Conservation (phyloP, 345 rosid species). For the Litchi chinensis region DNA sequence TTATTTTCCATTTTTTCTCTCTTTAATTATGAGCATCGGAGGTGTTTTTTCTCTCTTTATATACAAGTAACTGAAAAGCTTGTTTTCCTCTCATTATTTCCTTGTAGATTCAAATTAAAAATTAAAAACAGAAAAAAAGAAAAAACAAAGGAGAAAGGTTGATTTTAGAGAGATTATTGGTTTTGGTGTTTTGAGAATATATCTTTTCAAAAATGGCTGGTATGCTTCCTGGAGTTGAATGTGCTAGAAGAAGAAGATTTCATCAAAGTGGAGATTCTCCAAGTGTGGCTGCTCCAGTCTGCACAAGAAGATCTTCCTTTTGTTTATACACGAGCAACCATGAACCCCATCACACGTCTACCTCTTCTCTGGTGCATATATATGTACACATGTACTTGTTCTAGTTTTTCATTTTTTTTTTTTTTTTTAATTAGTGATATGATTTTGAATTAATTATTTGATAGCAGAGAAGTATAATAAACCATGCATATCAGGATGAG, state of each 20-base stretch:
- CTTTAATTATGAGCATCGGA: too few species aligned
- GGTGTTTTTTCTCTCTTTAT: too few species aligned
- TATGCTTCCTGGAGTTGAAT: constrained; percentile 85
- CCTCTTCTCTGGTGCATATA: constrained; percentile 38
- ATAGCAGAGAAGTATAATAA: constrained; percentile 37
- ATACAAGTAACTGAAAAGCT: too few species aligned
- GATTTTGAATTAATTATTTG: constrained; percentile 22
- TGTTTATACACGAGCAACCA: constrained; percentile 59
- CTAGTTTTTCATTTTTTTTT: too few species aligned
- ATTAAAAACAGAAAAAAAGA: too few species aligned
- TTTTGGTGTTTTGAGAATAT: too few species aligned
- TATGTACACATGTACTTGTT: too few species aligned
- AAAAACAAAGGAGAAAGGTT: too few species aligned
- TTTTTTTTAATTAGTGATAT: not conserved
- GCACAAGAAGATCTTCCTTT: constrained; percentile 57
- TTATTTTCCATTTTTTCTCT: too few species aligned
- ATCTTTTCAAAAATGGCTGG: constrained; percentile 57
- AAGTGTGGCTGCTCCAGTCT: constrained; percentile 26
- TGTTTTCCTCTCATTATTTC: too few species aligned
- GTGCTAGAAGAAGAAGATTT: constrained; percentile 73
- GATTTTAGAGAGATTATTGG: too few species aligned
- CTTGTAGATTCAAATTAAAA: too few species aligned
- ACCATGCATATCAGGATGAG: constrained; percentile 36
- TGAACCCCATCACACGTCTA: constrained; percentile 38
- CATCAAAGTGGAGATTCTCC: constrained; percentile 62